phyloP scores from a whole-genome alignment of 2,329 filamentous ascomycete genomes.

The Neofusicoccum kwambonambiense region DNA sequence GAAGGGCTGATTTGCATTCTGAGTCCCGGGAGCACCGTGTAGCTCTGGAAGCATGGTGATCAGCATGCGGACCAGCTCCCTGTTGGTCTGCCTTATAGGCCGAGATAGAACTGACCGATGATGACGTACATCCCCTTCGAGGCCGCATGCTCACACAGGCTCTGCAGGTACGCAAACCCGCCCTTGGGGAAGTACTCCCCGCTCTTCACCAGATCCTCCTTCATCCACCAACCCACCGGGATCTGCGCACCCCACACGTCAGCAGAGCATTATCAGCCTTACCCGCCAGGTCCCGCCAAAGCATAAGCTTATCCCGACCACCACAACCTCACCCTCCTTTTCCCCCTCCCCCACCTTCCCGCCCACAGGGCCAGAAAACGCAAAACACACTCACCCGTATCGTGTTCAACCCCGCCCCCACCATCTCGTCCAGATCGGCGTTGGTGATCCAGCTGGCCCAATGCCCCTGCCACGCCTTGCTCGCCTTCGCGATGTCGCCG shows the following conservation, averaged over 20 bases:
- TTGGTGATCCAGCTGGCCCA: conserved; percentile 53
- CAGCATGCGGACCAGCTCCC: background rate
- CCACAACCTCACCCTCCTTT: too few species aligned
- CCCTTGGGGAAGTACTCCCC: conserved; percentile 52
- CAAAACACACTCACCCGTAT: conserved; percentile 35
- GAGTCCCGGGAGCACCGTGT: conserved; percentile 53
- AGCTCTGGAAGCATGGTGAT: background rate
- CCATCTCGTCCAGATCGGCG: conserved; percentile 51
- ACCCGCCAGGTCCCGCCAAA: background rate
- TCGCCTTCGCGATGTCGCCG: conserved; percentile 35
- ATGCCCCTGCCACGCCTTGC: conserved; percentile 50
- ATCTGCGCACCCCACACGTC: conserved; percentile 28
- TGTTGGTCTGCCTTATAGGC: too few species aligned
- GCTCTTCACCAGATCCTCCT: conserved; percentile 48
- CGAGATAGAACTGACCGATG: conserved; percentile 26
- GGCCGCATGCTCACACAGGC: conserved; percentile 49
- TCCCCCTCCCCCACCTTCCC: background rate
- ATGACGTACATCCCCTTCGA: conserved; percentile 54
- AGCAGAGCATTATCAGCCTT: background rate
- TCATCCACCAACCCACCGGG: conserved; percentile 57
- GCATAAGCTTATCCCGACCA: background rate
- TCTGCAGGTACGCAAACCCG: conserved; percentile 26
- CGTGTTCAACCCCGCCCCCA: conserved; percentile 52
- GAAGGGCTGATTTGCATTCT: conserved; percentile 47
- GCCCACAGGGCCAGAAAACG: background rate